phyloP scores from a whole-genome alignment of 192 early-diverging fungal genomes.

The Rhizophagus sp. region DNA sequence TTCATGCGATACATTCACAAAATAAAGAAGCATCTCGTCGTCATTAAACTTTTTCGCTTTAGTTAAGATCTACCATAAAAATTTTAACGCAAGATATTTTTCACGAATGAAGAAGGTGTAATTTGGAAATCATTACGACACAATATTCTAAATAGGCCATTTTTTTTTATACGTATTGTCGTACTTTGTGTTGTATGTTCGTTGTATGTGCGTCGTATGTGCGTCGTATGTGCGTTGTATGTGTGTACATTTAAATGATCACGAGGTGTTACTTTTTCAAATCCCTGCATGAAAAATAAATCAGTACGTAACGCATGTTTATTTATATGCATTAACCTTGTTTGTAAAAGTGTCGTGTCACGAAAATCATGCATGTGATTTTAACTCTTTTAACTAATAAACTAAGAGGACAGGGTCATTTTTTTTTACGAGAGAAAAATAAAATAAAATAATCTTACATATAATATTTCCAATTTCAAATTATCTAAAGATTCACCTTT shows the following conservation, averaged over 20 bases:
- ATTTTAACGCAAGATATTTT: not conserved
- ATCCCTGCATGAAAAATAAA: not conserved
- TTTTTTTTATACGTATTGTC: not conserved
- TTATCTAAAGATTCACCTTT: not conserved
- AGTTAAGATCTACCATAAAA: not conserved
- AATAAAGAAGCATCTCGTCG: not conserved
- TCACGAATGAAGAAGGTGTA: too few species aligned
- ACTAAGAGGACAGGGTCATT: too few species aligned
- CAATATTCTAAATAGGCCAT: not conserved
- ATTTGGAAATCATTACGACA: too few species aligned
- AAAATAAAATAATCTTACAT: too few species aligned
- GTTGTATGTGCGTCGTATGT: not conserved
- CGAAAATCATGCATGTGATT: not conserved
- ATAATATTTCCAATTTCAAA: not conserved
- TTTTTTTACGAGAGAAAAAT: too few species aligned
- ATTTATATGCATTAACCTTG: not conserved
- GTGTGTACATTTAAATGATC: not conserved
- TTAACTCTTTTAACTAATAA: not conserved
- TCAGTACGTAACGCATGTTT: not conserved
- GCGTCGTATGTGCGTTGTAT: not conserved
- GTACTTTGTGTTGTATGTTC: too few species aligned
- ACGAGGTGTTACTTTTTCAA: not conserved
- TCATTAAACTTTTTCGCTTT: not conserved
- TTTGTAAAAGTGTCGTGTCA: not conserved
- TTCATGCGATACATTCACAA: not conserved